Evolutionary conservation across 2,329 filamentous ascomycete species (phyloP).

Genomic region (Cercospora brassicicola): DNA sequence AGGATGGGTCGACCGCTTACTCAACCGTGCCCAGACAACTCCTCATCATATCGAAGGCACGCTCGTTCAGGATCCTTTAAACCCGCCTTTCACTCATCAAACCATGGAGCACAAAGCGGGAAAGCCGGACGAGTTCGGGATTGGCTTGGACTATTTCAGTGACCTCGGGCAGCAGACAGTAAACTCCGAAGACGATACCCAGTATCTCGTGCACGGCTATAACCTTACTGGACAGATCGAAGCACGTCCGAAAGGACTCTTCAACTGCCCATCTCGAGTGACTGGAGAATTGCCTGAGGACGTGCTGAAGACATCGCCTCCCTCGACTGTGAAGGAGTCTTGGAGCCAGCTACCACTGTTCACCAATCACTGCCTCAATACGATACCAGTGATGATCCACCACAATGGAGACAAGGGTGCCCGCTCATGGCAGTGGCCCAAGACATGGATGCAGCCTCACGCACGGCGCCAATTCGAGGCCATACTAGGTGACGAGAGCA

Average conservation of each 20-base stretch:
- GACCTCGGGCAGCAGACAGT: slow-evolving; percentile 32
- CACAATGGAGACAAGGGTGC: slow-evolving; percentile 31
- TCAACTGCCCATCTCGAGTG: slow-evolving; percentile 16
- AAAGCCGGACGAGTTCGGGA: slow-evolving; percentile 39
- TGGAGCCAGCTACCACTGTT: slow-evolving; percentile 28
- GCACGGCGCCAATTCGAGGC: slow-evolving; percentile 16
- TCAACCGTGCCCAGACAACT: slow-evolving; percentile 14
- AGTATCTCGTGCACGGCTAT: slow-evolving; percentile 18
- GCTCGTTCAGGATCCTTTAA: slow-evolving; percentile 21
- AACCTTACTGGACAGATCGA: slow-evolving; percentile 18
- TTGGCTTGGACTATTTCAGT: slow-evolving; percentile 35
- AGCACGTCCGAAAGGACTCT: slow-evolving; percentile 12
- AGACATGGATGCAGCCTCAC: slow-evolving; percentile 26
- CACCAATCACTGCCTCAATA: slow-evolving; percentile 31
- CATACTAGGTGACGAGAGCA: slow-evolving; percentile 36
- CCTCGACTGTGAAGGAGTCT: slow-evolving; percentile 13
- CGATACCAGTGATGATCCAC: slow-evolving; percentile 34
- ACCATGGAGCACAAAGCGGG: slow-evolving; percentile 44
- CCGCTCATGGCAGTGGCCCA: slow-evolving; percentile 20
- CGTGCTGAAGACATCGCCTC: slow-evolving; percentile 19
- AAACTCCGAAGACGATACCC: slow-evolving; percentile 25
- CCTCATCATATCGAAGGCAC: slow-evolving; percentile 26
- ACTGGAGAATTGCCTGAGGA: slow-evolving; percentile 24
- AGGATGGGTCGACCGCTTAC: slow-evolving; percentile 10
- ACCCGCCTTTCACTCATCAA: slow-evolving; percentile 25